A percentile compares a stretch with the other conserved stretches of the same genome.
Conservation (phyloP, 2,329 filamentous ascomycete genomes). For the Exophiala mesophila region DNA sequence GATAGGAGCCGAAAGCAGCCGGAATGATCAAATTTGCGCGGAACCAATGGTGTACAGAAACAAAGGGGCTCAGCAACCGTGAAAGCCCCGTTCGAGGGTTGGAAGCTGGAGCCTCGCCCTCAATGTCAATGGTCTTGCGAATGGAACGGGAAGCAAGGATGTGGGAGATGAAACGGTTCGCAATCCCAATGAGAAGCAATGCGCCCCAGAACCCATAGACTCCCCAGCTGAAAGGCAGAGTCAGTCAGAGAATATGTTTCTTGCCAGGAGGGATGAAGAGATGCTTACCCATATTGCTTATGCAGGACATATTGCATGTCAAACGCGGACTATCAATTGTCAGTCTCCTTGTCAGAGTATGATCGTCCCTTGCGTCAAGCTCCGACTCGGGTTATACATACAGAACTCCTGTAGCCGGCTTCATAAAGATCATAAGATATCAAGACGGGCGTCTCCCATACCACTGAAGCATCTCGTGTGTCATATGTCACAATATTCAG, state of each 20-base stretch:
- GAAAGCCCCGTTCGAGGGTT: constrained; percentile 1
- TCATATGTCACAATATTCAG: constrained; percentile 32
- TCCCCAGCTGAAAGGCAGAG: constrained; percentile 22
- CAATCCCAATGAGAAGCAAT: constrained; percentile 34
- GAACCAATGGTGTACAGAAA: constrained; percentile 29
- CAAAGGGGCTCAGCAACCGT: constrained; percentile 6
- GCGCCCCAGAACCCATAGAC: constrained; percentile 39
- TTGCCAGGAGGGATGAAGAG: neutral
- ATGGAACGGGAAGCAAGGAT: constrained; percentile 15
- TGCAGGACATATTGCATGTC: constrained; percentile 32
- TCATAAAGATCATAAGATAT: constrained; percentile 30
- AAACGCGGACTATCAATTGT: constrained; percentile 4
- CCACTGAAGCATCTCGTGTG: constrained; percentile 24
- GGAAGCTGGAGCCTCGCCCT: constrained; percentile 5
- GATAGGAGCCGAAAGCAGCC: constrained; percentile 39
- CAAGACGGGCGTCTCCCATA: constrained; percentile 28
- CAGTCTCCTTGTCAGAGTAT: too few relatives aligned
- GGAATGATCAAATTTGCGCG: constrained; percentile 40
- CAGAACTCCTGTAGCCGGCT: constrained; percentile 31
- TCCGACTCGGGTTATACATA: too few relatives aligned
- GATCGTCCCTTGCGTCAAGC: too few relatives aligned
- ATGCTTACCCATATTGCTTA: constrained; percentile 34
- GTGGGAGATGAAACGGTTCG: constrained; percentile 28
- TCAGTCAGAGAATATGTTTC: neutral
- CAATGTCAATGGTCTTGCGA: constrained; percentile 10